Percentiles rank a stretch among this genome's conserved stretches.
Evolutionary conservation across 495 filamentous ascomycete species (phyloP).

Genomic region (Ramalina intermedia): DNA sequence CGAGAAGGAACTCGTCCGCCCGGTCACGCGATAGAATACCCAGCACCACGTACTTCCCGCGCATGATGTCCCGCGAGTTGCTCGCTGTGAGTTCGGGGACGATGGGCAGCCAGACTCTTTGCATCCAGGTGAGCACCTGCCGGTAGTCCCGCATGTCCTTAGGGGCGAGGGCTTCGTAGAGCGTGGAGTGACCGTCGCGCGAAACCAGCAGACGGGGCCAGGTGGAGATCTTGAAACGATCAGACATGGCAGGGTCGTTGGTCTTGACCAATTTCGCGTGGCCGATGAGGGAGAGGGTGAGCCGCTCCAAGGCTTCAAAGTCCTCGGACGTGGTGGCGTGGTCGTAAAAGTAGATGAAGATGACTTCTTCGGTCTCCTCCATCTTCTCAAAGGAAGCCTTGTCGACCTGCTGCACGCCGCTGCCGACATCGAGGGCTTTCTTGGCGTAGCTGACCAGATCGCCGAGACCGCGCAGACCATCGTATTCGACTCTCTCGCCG

Average conservation of each 20-base stretch:
- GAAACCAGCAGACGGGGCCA: constrained; percentile 87
- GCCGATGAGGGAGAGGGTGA: constrained; percentile 75
- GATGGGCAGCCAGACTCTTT: constrained; percentile 90
- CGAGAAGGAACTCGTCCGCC: constrained; percentile 59
- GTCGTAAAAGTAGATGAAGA: constrained; percentile 96
- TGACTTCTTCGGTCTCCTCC: constrained; percentile 86
- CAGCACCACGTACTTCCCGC: constrained; percentile 80
- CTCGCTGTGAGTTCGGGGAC: constrained; percentile 85
- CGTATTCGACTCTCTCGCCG: constrained; percentile 82
- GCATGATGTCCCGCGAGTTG: constrained; percentile 90
- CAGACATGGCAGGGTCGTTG: constrained; percentile 51
- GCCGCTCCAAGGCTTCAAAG: constrained; percentile 71
- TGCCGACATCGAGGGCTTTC: constrained; percentile 67
- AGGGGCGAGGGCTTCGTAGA: constrained; percentile 72
- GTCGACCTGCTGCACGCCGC: constrained; percentile 67
- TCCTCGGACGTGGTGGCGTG: constrained; percentile 85
- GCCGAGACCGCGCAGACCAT: constrained; percentile 81
- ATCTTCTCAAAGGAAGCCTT: constrained; percentile 61
- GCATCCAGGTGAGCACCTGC: constrained; percentile 82
- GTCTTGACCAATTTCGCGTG: constrained; percentile 88
- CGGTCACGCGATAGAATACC: constrained; percentile 74
- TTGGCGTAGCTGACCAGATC: constrained; percentile 78
- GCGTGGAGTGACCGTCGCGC: constrained; percentile 73
- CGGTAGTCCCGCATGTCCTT: constrained; percentile 79
- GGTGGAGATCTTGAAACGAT: constrained; percentile 84